Percentiles rank a stretch among this genome's conserved stretches.
Evolutionary conservation across 345 rosid genomes (phyloP).

Genomic region (Reutealis trisperma): DNA sequence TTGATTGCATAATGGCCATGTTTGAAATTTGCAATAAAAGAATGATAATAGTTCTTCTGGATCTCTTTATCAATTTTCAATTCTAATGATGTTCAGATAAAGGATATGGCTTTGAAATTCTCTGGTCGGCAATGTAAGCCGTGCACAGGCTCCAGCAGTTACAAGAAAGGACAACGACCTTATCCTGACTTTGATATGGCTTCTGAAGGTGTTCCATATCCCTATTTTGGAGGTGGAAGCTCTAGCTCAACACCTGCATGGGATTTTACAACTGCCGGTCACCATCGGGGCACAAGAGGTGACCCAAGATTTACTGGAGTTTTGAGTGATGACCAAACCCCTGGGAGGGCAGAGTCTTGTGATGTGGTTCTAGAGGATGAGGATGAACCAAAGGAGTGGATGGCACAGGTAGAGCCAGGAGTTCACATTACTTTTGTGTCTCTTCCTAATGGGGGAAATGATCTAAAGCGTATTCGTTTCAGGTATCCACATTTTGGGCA

Average conservation of each 20-base stretch:
- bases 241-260: slow-evolving; percentile 92
- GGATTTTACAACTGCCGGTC: slow-evolving; percentile 66
- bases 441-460: slow-evolving; percentile 89
- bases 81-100: slow-evolving; percentile 57
- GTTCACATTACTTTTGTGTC: slow-evolving; percentile 94
- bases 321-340: slow-evolving; percentile 56
- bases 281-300: slow-evolving; percentile 38
- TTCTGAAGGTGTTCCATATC: slow-evolving; percentile 80
- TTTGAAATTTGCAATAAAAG: background rate
- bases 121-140: slow-evolving; percentile 94
- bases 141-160: slow-evolving; percentile 68
- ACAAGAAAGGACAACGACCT: slow-evolving; percentile 58
- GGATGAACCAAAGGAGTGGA: slow-evolving; percentile 90
- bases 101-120: slow-evolving; percentile 86
- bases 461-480: slow-evolving; percentile 92
- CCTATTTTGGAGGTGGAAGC: slow-evolving; percentile 74
- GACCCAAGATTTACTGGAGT: slow-evolving; percentile 52
- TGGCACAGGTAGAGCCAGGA: slow-evolving; percentile 99
- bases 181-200: slow-evolving; percentile 73
- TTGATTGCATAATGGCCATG: no score
- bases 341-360: slow-evolving; percentile 56
- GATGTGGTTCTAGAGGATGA: slow-evolving; percentile 81
- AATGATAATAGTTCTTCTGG: background rate
- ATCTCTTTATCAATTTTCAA: background rate
- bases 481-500: slow-evolving; percentile 42